These are phyloP conservation scores for Coprinopsis strossmayeri DNA, from an alignment of 768 basidiomycete species.

Conservation along the genomic window DNA sequence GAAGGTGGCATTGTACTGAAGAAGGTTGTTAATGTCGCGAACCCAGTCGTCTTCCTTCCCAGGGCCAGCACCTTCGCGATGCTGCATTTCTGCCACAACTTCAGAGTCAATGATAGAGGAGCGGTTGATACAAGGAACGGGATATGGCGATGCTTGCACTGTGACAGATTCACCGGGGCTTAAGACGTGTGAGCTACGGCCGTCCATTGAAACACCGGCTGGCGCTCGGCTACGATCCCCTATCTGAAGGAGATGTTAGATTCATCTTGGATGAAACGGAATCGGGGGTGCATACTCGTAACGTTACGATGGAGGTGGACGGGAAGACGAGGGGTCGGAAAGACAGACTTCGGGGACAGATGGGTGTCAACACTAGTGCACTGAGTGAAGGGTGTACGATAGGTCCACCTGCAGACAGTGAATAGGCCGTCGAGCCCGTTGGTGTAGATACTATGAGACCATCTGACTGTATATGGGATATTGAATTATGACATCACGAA, in stretches of 20 bases:
- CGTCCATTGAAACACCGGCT: conserved; percentile 91
- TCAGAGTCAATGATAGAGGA: conserved; percentile 62
- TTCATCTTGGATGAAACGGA: not conserved
- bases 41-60: conserved; percentile 94
- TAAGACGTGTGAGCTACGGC: conserved; percentile 76
- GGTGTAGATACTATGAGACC: conserved; percentile 93
- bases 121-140: conserved; percentile 89
- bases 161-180: conserved; percentile 81
- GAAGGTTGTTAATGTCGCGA: conserved; percentile 89
- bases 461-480: conserved; percentile 56
- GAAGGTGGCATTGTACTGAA: conserved; percentile 95
- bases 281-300: conserved; percentile 41
- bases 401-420: conserved; percentile 90
- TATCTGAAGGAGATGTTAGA: conserved; percentile 42
- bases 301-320: conserved; percentile 65
- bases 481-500: conserved; percentile 3
- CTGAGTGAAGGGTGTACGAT: conserved; percentile 92
- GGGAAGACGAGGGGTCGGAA: conserved; percentile 93
- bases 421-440: conserved; percentile 95
- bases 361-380: conserved; percentile 90
- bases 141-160: conserved; percentile 79
- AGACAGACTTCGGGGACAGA: conserved; percentile 87
- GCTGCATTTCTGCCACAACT: conserved; percentile 31
- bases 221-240: conserved; percentile 80
- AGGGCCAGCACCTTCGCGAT: conserved; percentile 62